Conservation (phyloP, 129 eudicot genomes). For the Lactuca saligna region DNA sequence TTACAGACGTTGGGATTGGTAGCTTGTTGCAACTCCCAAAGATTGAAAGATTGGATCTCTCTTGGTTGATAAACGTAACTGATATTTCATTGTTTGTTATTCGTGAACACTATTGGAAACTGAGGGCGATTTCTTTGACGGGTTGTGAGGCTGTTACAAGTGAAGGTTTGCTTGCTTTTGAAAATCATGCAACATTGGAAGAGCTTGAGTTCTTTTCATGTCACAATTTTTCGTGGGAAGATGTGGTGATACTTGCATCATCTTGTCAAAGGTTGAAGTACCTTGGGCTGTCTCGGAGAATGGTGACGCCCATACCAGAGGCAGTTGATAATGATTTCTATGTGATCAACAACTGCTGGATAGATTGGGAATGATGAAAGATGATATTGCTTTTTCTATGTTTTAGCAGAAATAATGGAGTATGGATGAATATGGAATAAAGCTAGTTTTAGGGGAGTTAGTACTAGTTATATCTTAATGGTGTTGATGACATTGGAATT, state of each 20-base stretch:
- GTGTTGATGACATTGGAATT: too few relatives aligned
- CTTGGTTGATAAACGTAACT: constrained; percentile 18
- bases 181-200: neutral
- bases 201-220: constrained; percentile 14
- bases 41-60: neutral
- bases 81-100: neutral
- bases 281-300: neutral
- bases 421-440: too few relatives aligned
- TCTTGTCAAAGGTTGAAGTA: neutral
- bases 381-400: too few relatives aligned
- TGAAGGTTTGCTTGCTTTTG: constrained; percentile 2
- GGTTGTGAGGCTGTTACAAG: constrained; percentile 9
- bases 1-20: constrained; percentile 6
- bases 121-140: constrained; percentile 1
- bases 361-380: neutral
- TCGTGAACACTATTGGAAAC: constrained; percentile 1
- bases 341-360: neutral
- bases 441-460: too few relatives aligned
- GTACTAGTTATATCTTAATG: too few relatives aligned
- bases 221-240: neutral
- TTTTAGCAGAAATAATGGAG: too few relatives aligned
- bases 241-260: constrained; percentile 6
- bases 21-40: neutral
- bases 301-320: constrained; percentile 6
- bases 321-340: neutral